Evolutionary conservation across 306 rosid species (phyloP).

Genomic region (Chamaecrista fasciculata): DNA sequence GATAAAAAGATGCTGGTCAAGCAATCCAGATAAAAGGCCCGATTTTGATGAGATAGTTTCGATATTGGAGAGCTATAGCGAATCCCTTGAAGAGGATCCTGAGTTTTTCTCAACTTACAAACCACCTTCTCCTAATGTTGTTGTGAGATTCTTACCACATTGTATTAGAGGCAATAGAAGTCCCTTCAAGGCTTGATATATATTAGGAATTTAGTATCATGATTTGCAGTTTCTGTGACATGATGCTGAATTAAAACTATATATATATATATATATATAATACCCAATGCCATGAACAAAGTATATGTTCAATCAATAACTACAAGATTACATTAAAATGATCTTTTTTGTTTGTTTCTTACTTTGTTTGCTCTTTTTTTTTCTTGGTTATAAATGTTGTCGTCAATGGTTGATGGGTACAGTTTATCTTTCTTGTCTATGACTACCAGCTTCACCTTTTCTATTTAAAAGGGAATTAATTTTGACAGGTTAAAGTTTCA

Average conservation of each 20-base stretch:
- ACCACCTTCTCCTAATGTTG: slow-evolving; percentile 37
- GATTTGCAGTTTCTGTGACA: slow-evolving; percentile 1
- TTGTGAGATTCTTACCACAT: slow-evolving; percentile 53
- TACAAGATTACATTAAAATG: background rate
- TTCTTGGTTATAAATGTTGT: too few species aligned
- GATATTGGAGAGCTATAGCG: slow-evolving; percentile 57
- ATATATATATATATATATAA: too few species aligned
- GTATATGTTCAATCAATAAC: slow-evolving; percentile 5
- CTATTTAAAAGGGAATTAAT: background rate
- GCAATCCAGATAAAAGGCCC: slow-evolving; percentile 74
- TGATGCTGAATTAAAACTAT: background rate
- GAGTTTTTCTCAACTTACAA: slow-evolving; percentile 62
- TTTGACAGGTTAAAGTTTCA: background rate
- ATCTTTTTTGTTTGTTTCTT: background rate
- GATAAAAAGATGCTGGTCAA: slow-evolving; percentile 86
- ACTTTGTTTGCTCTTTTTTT: too few species aligned
- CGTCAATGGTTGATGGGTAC: background rate
- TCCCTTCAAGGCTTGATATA: slow-evolving; percentile 28
- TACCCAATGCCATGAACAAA: slow-evolving; percentile 13
- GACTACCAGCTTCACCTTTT: background rate
- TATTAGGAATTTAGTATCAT: too few species aligned
- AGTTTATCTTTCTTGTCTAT: background rate
- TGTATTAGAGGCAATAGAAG: slow-evolving; percentile 39
- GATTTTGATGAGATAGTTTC: slow-evolving; percentile 76
- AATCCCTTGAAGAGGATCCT: slow-evolving; percentile 65